Base-by-base conservation (phyloP, 2,329 filamentous ascomycete species). In the Colletotrichum orbiculare region DNA sequence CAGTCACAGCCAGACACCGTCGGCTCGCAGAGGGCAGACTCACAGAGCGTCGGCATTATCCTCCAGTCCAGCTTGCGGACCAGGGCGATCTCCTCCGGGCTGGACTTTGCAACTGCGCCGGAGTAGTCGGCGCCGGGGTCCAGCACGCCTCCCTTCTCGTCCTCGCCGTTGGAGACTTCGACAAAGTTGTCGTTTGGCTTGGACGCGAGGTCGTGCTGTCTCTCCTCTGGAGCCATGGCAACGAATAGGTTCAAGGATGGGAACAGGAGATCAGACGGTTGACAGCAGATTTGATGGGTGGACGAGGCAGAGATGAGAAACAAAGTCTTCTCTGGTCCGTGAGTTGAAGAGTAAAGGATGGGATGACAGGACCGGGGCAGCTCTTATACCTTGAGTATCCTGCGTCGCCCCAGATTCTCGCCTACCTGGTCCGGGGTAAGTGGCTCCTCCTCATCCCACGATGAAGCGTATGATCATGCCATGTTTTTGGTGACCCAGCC, bases 1-100 rank as follows among this genome's bases (percentile, higher is more conserved):
- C 17, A 17, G 17, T 17, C 17, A 17, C 2, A 17, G 17, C 17
- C 17, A 17, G 17, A 17, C 17, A 15, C 8, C 3, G 43, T 12
- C 3, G 43, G 4, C 25, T 25, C 25, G 54, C 0, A 11, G 12
- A 2, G 12, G 1, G 33, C 43, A n/a, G 8, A n/a, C 59, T 7
- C 74, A 68, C 76, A 78, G 10, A 80, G 66, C 58, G 76, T 78
- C 2, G 81, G 80, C 70, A 80, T 77, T 69, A 79, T 78, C 45
- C 76, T 69, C 46, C 66, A 71, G 55, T 79, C 76, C 3, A 78
- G 67, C 66, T 78, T 79, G 49, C 74, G 70, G 11, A 79, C 77
- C 9, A 79, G 75, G 1, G 71, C 71, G 58, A 78, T 78, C 68
- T 78, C 76, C 35, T 69, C 71, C 8, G 72, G 69, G 50, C 71